Conservation (phyloP, 164 flowering plant genomes). For the Aristolochia californica region DNA sequence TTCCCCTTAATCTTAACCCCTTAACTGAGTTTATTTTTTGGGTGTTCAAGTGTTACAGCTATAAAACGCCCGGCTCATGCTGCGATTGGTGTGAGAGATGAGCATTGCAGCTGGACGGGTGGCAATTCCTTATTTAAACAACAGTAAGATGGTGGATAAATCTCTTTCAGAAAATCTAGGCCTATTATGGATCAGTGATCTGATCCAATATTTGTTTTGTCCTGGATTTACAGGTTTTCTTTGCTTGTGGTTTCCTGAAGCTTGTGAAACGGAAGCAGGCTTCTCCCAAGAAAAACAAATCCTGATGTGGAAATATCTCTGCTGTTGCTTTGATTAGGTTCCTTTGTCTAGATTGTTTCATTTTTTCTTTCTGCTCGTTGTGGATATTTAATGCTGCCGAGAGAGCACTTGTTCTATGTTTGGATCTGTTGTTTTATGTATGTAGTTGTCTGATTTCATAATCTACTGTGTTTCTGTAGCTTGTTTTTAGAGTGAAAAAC, state of each 20-base stretch:
- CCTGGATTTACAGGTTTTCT: constrained; percentile 24
- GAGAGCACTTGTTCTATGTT: too few species aligned
- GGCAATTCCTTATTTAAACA: constrained; percentile 33
- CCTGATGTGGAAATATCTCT: neutral
- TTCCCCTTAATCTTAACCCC: too few species aligned
- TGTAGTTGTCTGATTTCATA: too few species aligned
- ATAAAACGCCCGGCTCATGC: constrained; percentile 50
- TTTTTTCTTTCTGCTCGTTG: neutral
- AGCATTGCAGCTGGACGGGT: constrained; percentile 52
- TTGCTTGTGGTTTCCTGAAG: constrained; percentile 40
- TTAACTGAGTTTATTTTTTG: too few species aligned
- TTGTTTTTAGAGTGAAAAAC: too few species aligned
- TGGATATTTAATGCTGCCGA: too few species aligned
- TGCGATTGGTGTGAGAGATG: constrained; percentile 25
- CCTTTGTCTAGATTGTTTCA: neutral
- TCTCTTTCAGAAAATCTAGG: neutral
- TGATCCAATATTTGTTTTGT: too few species aligned
- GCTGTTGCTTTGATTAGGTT: neutral
- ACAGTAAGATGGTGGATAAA: constrained; percentile 27
- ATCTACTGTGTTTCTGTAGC: too few species aligned
- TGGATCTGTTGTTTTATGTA: too few species aligned
- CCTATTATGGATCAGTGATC: too few species aligned
- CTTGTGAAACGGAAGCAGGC: constrained; percentile 31
- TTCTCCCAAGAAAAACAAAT: constrained; percentile 14
- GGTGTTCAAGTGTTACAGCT: constrained; percentile 21